phyloP scores from a whole-genome alignment of 2,329 filamentous ascomycete species.

The Orbilia brochopaga region DNA sequence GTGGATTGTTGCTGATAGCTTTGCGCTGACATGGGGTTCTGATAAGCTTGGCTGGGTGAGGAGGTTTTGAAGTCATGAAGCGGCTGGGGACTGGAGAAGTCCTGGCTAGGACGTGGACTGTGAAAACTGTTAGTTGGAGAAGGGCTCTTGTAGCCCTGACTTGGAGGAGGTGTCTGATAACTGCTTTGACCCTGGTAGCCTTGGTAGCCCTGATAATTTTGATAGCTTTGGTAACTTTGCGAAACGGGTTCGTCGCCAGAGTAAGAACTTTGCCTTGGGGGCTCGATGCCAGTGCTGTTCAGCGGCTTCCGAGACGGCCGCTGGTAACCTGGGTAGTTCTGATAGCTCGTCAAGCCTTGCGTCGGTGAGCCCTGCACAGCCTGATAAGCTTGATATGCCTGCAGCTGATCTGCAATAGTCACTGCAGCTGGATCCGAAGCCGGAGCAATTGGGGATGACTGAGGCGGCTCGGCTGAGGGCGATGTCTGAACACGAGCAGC shows the following conservation, averaged over 20 bases:
- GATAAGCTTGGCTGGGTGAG: no score
- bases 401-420: constrained; percentile 38
- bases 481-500: neutral
- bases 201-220: constrained; percentile 14
- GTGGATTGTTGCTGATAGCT: neutral
- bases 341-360: no score
- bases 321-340: constrained; percentile 26
- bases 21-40: neutral
- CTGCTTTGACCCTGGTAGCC: constrained; percentile 13
- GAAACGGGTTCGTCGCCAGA: neutral
- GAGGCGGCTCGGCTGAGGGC: neutral
- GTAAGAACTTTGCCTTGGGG: constrained; percentile 6
- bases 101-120: constrained; percentile 6
- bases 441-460: neutral
- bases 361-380: constrained; percentile 5
- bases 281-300: constrained; percentile 1
- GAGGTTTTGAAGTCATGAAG: neutral
- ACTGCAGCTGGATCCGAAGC: neutral
- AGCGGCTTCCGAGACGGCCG: constrained; percentile 31
- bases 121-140: constrained; percentile 20
- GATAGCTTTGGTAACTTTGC: constrained; percentile 1
- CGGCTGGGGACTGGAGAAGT: constrained; percentile 7
- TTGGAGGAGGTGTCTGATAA: constrained; percentile 24
- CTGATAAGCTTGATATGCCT: constrained; percentile 27
- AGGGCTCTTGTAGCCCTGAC: constrained; percentile 21